Percentiles rank a stretch among this genome's conserved stretches.
Evolutionary conservation across 768 basidiomycete genomes (phyloP).

Genomic region (Clitopilus hobsonii): DNA sequence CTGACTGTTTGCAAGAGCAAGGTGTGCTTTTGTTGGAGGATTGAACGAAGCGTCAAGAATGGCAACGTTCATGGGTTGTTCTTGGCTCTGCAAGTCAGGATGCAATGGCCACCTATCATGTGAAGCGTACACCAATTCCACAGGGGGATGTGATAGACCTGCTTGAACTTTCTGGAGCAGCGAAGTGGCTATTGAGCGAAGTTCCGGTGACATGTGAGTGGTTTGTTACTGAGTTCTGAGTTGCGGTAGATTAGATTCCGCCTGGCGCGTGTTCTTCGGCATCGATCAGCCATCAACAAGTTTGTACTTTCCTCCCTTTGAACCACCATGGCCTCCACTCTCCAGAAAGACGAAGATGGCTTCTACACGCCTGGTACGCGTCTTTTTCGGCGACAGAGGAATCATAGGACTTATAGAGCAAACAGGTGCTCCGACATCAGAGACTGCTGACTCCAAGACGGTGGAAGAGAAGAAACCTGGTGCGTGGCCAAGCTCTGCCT

Average conservation of each 20-base stretch:
- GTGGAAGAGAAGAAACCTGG: slow-evolving; percentile 23
- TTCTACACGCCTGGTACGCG: slow-evolving; percentile 63
- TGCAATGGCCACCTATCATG: slow-evolving; percentile 59
- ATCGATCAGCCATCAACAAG: neutral
- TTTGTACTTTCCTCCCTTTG: neutral
- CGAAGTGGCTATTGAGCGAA: neutral
- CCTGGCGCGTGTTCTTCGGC: slow-evolving; percentile 1
- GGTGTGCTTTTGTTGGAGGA: slow-evolving; percentile 84
- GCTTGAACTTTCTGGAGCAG: slow-evolving; percentile 37
- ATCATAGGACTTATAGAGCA: neutral
- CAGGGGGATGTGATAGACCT: slow-evolving; percentile 31
- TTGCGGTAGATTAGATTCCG: neutral
- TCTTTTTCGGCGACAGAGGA: neutral
- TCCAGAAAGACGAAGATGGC: slow-evolving; percentile 78
- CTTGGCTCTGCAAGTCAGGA: slow-evolving; percentile 2
- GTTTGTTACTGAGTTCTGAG: neutral
- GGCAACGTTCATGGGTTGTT: slow-evolving; percentile 42
- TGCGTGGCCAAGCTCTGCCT: slow-evolving; percentile 5
- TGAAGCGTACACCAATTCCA: slow-evolving; percentile 60
- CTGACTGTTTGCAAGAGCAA: slow-evolving; percentile 59
- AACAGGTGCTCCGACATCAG: slow-evolving; percentile 1
- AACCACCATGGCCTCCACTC: slow-evolving; percentile 19
- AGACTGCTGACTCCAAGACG: slow-evolving; percentile 18
- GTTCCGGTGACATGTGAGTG: neutral
- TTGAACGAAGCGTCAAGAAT: slow-evolving; percentile 94